These are phyloP conservation scores for Neopestalotiopsis sp. DNA, from an alignment of 2,329 filamentous ascomycete species.

Conservation along the genomic window DNA sequence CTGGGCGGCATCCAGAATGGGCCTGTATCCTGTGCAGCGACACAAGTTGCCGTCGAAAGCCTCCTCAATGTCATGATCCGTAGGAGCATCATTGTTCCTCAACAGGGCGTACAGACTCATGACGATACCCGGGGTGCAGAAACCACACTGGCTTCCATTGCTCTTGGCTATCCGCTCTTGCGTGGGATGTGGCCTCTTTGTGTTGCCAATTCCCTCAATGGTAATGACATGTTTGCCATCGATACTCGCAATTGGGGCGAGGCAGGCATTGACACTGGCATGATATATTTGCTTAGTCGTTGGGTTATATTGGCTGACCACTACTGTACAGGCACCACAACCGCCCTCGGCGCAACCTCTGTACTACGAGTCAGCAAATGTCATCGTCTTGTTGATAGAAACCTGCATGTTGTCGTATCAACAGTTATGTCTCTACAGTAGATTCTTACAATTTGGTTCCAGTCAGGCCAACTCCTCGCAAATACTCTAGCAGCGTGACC, in stretches of 20 bases:
- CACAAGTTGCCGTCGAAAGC: slow-evolving; percentile 97
- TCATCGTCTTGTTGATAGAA: not conserved
- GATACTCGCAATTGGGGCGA: slow-evolving; percentile 89
- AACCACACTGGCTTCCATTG: slow-evolving; percentile 91
- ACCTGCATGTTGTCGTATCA: not conserved
- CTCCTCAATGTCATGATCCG: slow-evolving; percentile 86
- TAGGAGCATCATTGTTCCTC: slow-evolving; percentile 79
- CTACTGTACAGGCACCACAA: slow-evolving; percentile 94
- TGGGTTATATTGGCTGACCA: slow-evolving; percentile 91
- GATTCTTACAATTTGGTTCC: slow-evolving; percentile 82
- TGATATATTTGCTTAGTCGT: slow-evolving; percentile 94
- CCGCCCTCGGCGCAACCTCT: slow-evolving; percentile 93
- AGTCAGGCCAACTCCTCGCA: slow-evolving; percentile 89
- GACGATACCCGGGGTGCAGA: slow-evolving; percentile 96
- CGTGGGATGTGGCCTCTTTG: slow-evolving; percentile 83
- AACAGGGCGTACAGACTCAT: slow-evolving; percentile 96
- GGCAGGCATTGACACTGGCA: slow-evolving; percentile 93
- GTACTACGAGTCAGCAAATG: slow-evolving; percentile 10
- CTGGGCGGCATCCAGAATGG: slow-evolving; percentile 92
- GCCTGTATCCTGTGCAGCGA: slow-evolving; percentile 91
- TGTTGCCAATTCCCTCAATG: slow-evolving; percentile 91
- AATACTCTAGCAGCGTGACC: slow-evolving; percentile 88
- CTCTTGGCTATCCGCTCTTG: slow-evolving; percentile 91
- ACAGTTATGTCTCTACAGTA: not conserved
- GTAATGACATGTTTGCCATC: slow-evolving; percentile 99